These are phyloP conservation scores for Isochrysis galbana DNA, from an alignment of 78 protist species.

Conservation along the genomic window DNA sequence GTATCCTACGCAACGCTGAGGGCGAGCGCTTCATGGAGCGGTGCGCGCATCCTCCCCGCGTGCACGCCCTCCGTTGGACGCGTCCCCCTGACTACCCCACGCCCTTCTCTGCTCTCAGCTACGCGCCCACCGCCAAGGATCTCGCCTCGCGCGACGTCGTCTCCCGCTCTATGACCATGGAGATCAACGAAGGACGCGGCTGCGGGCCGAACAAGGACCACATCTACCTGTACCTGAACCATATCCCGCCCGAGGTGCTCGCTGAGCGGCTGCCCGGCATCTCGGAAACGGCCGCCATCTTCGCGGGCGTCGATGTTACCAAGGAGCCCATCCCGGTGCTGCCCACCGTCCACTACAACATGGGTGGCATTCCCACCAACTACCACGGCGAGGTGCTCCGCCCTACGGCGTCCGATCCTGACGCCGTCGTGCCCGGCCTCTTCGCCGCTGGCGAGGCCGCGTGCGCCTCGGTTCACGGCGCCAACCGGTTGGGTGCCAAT, in stretches of 20 bases:
- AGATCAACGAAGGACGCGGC: constrained; percentile 93
- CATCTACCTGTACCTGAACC: constrained; percentile 92
- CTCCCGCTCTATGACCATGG: constrained; percentile 96
- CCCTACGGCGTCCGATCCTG: constrained; percentile 39
- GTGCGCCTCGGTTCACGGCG: constrained; percentile 96
- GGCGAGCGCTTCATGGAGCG: constrained; percentile 99
- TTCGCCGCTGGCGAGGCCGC: constrained; percentile 97
- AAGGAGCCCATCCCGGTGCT: constrained; percentile 97
- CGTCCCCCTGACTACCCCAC: neutral
- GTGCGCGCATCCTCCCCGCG: neutral
- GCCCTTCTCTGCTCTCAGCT: constrained; percentile 48
- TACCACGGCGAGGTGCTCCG: constrained; percentile 39
- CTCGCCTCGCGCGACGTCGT: constrained; percentile 99
- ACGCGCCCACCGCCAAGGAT: constrained; percentile 98
- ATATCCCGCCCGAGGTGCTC: constrained; percentile 80
- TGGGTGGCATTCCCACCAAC: constrained; percentile 99
- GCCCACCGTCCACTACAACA: constrained; percentile 99
- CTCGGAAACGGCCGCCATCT: constrained; percentile 96
- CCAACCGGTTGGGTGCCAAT: constrained; percentile 97
- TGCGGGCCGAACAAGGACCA: constrained; percentile 91
- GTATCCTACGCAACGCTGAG: constrained; percentile 88
- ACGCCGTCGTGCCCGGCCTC: constrained; percentile 84
- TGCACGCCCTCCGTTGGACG: neutral
- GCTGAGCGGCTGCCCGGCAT: constrained; percentile 70
- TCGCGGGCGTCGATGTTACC: constrained; percentile 98